Evolutionary conservation across 441 rosid species (phyloP), one percentile per base, ranked within the genome.

Genomic region (Erodium texanum): DNA sequence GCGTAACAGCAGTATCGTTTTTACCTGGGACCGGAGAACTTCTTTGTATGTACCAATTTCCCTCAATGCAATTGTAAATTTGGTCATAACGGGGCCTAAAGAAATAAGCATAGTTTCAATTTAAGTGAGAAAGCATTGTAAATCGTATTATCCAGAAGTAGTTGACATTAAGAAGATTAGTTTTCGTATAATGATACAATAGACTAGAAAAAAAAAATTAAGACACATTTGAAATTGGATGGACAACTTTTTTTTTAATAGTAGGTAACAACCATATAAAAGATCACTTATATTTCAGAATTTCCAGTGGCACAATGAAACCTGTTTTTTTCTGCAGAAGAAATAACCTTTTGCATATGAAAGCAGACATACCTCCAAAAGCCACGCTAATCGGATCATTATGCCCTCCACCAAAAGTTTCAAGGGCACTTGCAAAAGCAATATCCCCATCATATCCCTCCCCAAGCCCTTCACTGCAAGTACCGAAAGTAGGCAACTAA

Each of bases 11-110:
- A 23, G 56, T 50, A 59, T 20, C 29, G 22, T 59, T 24, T 54
- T 32, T 77, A 92, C 99, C 97, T 93, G 96, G 52, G 99, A 93
- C 48, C 98, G 87, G 77, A 96, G 96, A 75, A 96, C 93, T 82
- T 95, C 99, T 75, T 96, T 96, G 81, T 96, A 93, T 38, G 99
- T 96, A 68, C 97, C 99, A 78, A 96, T 93, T 79, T 96, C 99
- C 78, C 98, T 87, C 84, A 96, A 75, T 3, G 99, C 99, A 81
- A 96, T 93, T 32, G 97, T 96, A 80, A 93, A 96, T 80, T 96
- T 96, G 63, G 97, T 96, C 98, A 96, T 96, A 66, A 96, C 99
- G 69, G 99, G 99, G 56, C 99, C 98, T 93, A 77, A 20, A 70
- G 2, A 70, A 80, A 27, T 16, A 74, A 78, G 73, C n/a, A 73